Conservation (phyloP, 106 monocot species). For the Narthecium ossifragum region DNA sequence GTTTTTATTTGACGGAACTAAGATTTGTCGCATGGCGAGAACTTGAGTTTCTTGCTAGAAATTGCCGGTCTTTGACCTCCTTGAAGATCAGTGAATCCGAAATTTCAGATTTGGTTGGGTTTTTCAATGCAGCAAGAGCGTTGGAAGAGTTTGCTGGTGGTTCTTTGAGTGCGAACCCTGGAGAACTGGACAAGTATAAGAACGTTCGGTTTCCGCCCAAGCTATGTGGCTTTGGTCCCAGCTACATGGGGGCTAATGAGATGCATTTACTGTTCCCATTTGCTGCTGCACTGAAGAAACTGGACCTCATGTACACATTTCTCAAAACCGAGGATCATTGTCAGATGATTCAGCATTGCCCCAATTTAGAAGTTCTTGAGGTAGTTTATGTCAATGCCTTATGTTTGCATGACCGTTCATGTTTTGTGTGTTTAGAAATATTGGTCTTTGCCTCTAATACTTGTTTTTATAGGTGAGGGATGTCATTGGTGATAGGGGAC, state of each 20-base stretch:
- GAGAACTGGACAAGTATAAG: slow-evolving; percentile 29
- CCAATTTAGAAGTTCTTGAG: slow-evolving; percentile 85
- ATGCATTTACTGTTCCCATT: slow-evolving; percentile 67
- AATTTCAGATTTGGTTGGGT: slow-evolving; percentile 46
- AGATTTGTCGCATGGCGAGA: slow-evolving; percentile 29
- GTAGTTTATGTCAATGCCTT: slow-evolving; percentile 21
- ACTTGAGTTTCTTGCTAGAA: slow-evolving; percentile 75
- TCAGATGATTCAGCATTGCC: slow-evolving; percentile 80
- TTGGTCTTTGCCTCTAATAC: neutral
- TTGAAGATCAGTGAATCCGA: slow-evolving; percentile 80
- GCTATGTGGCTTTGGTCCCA: slow-evolving; percentile 54
- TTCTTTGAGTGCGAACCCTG: slow-evolving; percentile 55
- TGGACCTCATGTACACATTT: slow-evolving; percentile 83
- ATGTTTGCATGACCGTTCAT: no score
- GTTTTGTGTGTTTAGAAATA: no score
- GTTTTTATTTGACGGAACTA: slow-evolving; percentile 87
- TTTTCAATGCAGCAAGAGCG: slow-evolving; percentile 48
- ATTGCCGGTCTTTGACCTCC: slow-evolving; percentile 56
- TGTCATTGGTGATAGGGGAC: slow-evolving; percentile 81
- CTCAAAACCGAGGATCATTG: slow-evolving; percentile 92
- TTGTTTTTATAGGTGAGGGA: slow-evolving; percentile 55
- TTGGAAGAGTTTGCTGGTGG: slow-evolving; percentile 93
- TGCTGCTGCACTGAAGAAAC: slow-evolving; percentile 72
- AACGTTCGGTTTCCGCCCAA: slow-evolving; percentile 58
- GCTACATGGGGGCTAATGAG: slow-evolving; percentile 70